Base-by-base conservation (phyloP, 345 rosid species). In the Bruguiera parviflora region DNA sequence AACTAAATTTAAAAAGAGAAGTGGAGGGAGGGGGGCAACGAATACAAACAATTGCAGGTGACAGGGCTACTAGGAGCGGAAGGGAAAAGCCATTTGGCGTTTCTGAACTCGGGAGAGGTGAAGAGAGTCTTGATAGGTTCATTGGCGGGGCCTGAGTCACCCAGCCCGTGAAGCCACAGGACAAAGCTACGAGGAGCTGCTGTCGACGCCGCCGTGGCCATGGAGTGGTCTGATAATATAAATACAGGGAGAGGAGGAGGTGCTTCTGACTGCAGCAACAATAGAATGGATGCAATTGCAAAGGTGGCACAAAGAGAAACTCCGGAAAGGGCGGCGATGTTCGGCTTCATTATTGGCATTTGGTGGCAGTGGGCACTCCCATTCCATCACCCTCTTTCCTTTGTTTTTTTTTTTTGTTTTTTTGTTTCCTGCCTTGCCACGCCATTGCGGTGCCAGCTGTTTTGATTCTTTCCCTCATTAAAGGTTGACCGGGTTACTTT, bases 91-190 rank as follows among this genome's bases (percentile, higher is more conserved):
- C 96, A 92, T 64, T 79, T 85, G 79, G 96, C 79, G 76, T 66
- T 63, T 20, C 72, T 70, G 65, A 90, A 89, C 82, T 84, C 82
- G 0, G 85, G 78, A 21, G 92, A 85, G 33, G 84, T 80, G 84
- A 90, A 89, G 78, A 80, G 46, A 28, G 89, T 76, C 75, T 78
- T 89, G 84, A 90, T 86, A 71, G 89, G 93, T 79, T 89, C 93
- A 74, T 92, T 92, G 5, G 92, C 93, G 32, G 96, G 98, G 70
- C 98, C 96, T 0, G 96, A 88, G 70, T 90, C 93, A 10, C 96
- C 98, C 28, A 90, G 37, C 6, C 92, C 96, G 67, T 90, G 96
- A 69, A 92, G 96, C 98, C 98, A 90, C 20, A 88, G 80, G 64
- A 92, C 61, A 65, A 92, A 83, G 78, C 80, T 83, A 70, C 87